Percentiles rank a stretch among this genome's conserved stretches.
phyloP scores from a whole-genome alignment of 768 basidiomycete genomes.

The Calocybe gangraenosa region DNA sequence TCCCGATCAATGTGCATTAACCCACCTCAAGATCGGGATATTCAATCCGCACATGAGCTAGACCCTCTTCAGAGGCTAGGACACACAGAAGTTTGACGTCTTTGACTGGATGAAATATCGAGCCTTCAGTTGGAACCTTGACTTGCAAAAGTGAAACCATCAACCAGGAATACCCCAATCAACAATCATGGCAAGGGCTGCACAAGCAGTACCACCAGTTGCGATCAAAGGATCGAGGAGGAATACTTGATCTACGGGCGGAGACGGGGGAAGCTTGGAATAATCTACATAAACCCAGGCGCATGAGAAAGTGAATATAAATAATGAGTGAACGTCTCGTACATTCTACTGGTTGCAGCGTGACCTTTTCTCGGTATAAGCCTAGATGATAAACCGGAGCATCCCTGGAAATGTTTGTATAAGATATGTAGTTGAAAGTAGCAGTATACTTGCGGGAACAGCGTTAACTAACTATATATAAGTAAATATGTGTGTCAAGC shows the following conservation, averaged over 20 bases:
- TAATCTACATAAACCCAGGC: constrained; percentile 54
- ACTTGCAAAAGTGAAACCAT: constrained; percentile 15
- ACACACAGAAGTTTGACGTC: constrained; percentile 82
- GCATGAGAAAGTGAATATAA: neutral
- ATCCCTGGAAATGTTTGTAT: constrained; percentile 31
- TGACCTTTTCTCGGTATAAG: constrained; percentile 81
- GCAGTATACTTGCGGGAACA: constrained; percentile 68
- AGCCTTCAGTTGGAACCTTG: constrained; percentile 3
- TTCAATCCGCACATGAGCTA: constrained; percentile 56
- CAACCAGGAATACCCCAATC: constrained; percentile 79
- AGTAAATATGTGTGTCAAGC: neutral
- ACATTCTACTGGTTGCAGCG: constrained; percentile 91
- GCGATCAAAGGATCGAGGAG: constrained; percentile 92
- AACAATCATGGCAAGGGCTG: constrained; percentile 80
- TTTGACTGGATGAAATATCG: constrained; percentile 34
- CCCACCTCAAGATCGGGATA: constrained; percentile 81
- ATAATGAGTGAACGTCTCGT: constrained; percentile 15
- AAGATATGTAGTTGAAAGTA: neutral
- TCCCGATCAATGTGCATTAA: neutral
- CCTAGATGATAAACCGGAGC: constrained; percentile 91
- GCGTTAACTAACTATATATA: constrained; percentile 40
- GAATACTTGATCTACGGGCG: constrained; percentile 80
- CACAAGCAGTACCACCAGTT: constrained; percentile 88
- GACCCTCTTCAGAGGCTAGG: constrained; percentile 72
- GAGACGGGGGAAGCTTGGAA: constrained; percentile 77